A percentile compares a stretch with the other conserved stretches of the same genome.
These are phyloP conservation scores for Triadica sebifera DNA, from an alignment of 345 rosid genomes.

Conservation along the genomic window DNA sequence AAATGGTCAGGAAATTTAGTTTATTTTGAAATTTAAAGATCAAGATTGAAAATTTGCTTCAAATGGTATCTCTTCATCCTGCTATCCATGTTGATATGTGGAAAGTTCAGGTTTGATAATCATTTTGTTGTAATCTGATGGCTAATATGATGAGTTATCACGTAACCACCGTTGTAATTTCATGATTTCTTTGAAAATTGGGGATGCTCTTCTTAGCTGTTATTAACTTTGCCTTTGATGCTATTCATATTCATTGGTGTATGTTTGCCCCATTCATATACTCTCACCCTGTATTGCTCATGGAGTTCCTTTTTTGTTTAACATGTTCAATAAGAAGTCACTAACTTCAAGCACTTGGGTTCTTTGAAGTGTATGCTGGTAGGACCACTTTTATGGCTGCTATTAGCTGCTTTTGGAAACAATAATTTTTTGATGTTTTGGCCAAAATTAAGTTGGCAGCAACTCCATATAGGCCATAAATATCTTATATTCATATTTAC, in stretches of 20 bases:
- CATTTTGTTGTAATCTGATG: neutral
- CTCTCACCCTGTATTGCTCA: neutral
- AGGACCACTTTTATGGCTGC: neutral
- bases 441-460: neutral
- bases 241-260: neutral
- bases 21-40: neutral
- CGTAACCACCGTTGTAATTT: neutral
- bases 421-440: neutral
- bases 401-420: slow-evolving; percentile 1
- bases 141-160: neutral
- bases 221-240: neutral
- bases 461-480: neutral
- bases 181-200: neutral
- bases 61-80: neutral
- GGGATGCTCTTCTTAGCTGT: neutral
- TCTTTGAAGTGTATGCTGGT: neutral
- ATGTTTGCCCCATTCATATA: neutral
- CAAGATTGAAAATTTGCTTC: neutral
- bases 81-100: neutral
- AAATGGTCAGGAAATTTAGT: slow-evolving; percentile 3
- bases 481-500: neutral
- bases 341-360: neutral
- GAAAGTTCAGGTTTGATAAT: neutral
- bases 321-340: neutral
- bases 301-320: neutral